phyloP scores from a whole-genome alignment of 768 basidiomycete species.

The Pisolithus microcarpus region DNA sequence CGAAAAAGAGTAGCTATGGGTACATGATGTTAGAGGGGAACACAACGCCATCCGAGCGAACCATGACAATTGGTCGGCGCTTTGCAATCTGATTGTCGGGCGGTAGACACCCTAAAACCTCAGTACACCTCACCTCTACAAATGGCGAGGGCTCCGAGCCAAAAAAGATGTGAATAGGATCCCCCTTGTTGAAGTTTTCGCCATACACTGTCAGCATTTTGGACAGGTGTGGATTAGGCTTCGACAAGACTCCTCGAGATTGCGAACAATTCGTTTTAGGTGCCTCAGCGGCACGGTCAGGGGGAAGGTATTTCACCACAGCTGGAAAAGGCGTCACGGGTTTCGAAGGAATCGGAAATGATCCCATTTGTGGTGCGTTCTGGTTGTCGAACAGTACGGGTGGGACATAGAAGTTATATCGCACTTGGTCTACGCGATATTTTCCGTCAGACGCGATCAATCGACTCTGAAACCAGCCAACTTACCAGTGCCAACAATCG shows the following conservation, averaged over 20 bases:
- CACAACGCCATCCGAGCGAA: constrained; percentile 79
- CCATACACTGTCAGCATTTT: constrained; percentile 86
- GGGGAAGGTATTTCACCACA: constrained; percentile 86
- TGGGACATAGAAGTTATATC: constrained; percentile 91
- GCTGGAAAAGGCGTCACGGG: constrained; percentile 81
- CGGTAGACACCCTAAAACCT: constrained; percentile 76
- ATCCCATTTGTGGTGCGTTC: constrained; percentile 59
- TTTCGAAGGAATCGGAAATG: constrained; percentile 75
- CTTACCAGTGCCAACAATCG: constrained; percentile 84
- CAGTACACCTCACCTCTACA: constrained; percentile 81
- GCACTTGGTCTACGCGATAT: constrained; percentile 61
- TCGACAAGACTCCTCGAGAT: constrained; percentile 61
- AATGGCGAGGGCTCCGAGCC: constrained; percentile 82
- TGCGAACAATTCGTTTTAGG: constrained; percentile 66
- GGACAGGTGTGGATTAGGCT: constrained; percentile 69
- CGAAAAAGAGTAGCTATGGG: constrained; percentile 41
- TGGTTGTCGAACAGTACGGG: constrained; percentile 78
- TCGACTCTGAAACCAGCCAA: not conserved
- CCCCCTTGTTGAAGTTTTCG: constrained; percentile 80
- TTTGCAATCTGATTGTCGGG: constrained; percentile 60
- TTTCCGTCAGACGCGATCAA: constrained; percentile 13
- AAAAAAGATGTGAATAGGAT: constrained; percentile 79
- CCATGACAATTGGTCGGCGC: constrained; percentile 73
- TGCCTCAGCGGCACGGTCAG: constrained; percentile 77
- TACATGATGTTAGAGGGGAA: constrained; percentile 80